A percentile compares a stretch with the other conserved stretches of the same genome.
Evolutionary conservation across 805 yeast genomes (phyloP).

Genomic region (Sporopachydermia quercuum): DNA sequence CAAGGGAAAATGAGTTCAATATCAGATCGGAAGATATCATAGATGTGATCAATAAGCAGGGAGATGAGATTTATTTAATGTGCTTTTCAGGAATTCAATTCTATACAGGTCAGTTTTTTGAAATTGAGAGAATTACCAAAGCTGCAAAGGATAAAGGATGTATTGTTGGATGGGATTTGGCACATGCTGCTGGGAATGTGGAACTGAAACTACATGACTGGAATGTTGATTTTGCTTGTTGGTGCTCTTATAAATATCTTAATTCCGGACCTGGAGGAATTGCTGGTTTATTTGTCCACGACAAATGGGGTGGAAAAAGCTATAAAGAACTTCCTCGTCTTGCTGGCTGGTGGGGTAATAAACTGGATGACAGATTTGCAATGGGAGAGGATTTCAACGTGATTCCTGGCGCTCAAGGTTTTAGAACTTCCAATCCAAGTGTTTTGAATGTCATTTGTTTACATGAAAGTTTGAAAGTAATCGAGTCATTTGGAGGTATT

Average conservation of each 20-base stretch:
- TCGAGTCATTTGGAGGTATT: conserved; percentile 50
- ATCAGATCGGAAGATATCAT: conserved; percentile 52
- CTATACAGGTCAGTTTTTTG: conserved; percentile 82
- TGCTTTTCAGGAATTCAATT: conserved; percentile 83
- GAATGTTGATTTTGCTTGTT: conserved; percentile 85
- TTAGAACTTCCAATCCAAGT: conserved; percentile 81
- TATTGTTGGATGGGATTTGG: conserved; percentile 85
- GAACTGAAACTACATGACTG: conserved; percentile 67
- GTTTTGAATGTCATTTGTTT: conserved; percentile 73
- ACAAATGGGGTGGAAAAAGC: conserved; percentile 20
- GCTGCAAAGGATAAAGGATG: conserved; percentile 37
- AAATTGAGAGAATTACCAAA: conserved; percentile 54
- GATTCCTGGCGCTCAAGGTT: conserved; percentile 73
- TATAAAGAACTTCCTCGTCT: conserved; percentile 41
- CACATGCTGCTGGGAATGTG: conserved; percentile 89
- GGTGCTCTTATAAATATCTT: conserved; percentile 87
- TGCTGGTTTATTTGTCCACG: conserved; percentile 74
- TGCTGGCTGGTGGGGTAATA: conserved; percentile 98
- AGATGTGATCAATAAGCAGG: conserved; percentile 34
- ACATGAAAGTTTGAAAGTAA: conserved; percentile 47
- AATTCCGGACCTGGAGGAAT: conserved; percentile 92
- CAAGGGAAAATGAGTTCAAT: conserved; percentile 40
- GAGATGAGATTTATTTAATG: conserved; percentile 53
- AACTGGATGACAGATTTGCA: conserved; percentile 49
- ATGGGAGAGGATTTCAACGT: conserved; percentile 75